These are phyloP conservation scores for Fusarium sp. DNA, from an alignment of 2,329 filamentous ascomycete species.

Conservation along the genomic window DNA sequence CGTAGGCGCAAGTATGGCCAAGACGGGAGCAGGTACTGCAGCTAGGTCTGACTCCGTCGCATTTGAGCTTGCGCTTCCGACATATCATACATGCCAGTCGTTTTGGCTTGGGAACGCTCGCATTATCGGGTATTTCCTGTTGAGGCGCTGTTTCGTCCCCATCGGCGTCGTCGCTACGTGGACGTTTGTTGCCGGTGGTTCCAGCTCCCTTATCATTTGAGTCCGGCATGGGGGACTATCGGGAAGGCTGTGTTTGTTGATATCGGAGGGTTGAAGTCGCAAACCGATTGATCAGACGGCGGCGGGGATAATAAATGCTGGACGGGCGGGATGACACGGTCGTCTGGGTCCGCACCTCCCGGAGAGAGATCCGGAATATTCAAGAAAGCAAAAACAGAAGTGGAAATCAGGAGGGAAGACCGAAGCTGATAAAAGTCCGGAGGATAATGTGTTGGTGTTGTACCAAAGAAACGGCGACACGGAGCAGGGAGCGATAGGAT, in stretches of 20 bases:
- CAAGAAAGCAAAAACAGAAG: background rate
- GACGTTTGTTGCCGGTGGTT: slow-evolving; percentile 43
- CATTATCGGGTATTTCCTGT: slow-evolving; percentile 59
- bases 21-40: slow-evolving; percentile 90
- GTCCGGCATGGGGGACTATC: slow-evolving; percentile 43
- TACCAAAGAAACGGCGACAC: slow-evolving; percentile 12
- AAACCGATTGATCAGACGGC: slow-evolving; percentile 20
- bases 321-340: slow-evolving; percentile 1
- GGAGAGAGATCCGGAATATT: background rate
- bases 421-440: background rate
- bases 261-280: slow-evolving; percentile 8
- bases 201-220: slow-evolving; percentile 50
- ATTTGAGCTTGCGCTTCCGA: slow-evolving; percentile 88
- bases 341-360: slow-evolving; percentile 22
- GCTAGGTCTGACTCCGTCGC: slow-evolving; percentile 83
- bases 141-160: slow-evolving; percentile 46
- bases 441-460: background rate
- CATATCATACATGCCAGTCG: slow-evolving; percentile 95
- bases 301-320: slow-evolving; percentile 19
- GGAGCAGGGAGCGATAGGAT: slow-evolving; percentile 21
- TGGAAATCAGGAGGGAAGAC: background rate
- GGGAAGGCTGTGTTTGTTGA: slow-evolving; percentile 3
- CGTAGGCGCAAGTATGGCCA: slow-evolving; percentile 87
- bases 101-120: slow-evolving; percentile 79
- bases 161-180: slow-evolving; percentile 42